Evolutionary conservation across 441 rosid species (phyloP).

Genomic region (Gossypium schwendimanii): DNA sequence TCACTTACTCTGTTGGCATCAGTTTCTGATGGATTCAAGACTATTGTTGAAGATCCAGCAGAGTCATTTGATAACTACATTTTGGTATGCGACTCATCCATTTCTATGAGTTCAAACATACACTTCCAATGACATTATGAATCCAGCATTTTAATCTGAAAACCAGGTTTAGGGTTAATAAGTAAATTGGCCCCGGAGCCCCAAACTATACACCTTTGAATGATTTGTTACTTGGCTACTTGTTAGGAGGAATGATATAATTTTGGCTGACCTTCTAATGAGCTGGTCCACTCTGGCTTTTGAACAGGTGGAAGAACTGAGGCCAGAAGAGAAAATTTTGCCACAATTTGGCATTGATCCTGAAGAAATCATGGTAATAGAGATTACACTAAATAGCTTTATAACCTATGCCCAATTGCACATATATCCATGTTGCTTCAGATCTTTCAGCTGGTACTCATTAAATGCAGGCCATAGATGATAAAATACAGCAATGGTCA

Average conservation of each 20-base stretch:
- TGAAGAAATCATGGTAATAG: conserved; percentile 49
- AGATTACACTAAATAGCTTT: neutral
- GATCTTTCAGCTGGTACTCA: neutral
- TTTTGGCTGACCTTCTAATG: neutral
- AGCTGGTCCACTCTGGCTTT: conserved; percentile 2
- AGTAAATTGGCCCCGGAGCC: neutral
- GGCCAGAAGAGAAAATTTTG: conserved; percentile 34
- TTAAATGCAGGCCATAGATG: conserved; percentile 47
- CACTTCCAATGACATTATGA: neutral
- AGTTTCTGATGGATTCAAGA: conserved; percentile 25
- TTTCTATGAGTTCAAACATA: neutral
- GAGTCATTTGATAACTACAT: conserved; percentile 45
- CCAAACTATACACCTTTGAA: neutral
- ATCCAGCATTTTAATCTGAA: neutral
- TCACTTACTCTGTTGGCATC: conserved; percentile 29
- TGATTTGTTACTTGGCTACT: neutral
- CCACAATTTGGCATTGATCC: conserved; percentile 24
- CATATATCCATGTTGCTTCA: conserved; percentile 4
- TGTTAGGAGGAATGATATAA: neutral
- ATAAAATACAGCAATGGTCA: conserved; percentile 68
- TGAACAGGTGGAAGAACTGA: conserved; percentile 54
- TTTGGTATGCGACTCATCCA: conserved; percentile 29
- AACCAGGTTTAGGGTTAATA: neutral
- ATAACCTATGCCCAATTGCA: neutral
- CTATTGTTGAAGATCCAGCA: conserved; percentile 36